Evolutionary conservation across 805 yeast genomes (phyloP).

Genomic region (Tetrapisispora taiwanensis): DNA sequence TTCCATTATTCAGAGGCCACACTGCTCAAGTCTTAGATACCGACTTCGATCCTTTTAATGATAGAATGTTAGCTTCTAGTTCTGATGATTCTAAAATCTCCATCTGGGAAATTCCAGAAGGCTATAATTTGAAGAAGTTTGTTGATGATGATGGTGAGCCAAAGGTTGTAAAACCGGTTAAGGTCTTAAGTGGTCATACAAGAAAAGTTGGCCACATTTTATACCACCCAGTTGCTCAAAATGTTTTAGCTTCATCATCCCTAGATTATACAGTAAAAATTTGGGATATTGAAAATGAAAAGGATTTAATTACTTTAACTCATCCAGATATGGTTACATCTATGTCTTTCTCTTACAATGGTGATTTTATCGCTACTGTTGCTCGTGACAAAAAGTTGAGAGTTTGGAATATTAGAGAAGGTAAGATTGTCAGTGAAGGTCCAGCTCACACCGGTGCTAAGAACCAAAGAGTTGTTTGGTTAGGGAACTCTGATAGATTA

Average conservation of each 20-base stretch:
- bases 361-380: slow-evolving; percentile 76
- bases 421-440: slow-evolving; percentile 70
- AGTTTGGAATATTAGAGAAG: slow-evolving; percentile 81
- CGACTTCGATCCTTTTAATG: slow-evolving; percentile 87
- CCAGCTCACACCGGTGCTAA: slow-evolving; percentile 91
- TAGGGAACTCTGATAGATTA: slow-evolving; percentile 75
- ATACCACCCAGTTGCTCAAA: slow-evolving; percentile 80
- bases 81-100: slow-evolving; percentile 76
- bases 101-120: slow-evolving; percentile 80
- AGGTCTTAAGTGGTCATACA: slow-evolving; percentile 71
- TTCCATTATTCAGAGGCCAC: slow-evolving; percentile 91
- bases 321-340: slow-evolving; percentile 92
- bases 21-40: slow-evolving; percentile 93
- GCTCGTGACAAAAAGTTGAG: slow-evolving; percentile 85
- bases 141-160: slow-evolving; percentile 44
- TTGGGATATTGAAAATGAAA: slow-evolving; percentile 78
- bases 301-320: slow-evolving; percentile 58
- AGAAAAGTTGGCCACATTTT: slow-evolving; percentile 88
- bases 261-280: slow-evolving; percentile 84
- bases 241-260: slow-evolving; percentile 82
- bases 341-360: slow-evolving; percentile 83
- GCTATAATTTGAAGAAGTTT: slow-evolving; percentile 60
- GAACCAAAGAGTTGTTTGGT: slow-evolving; percentile 79
- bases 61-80: slow-evolving; percentile 61
- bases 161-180: slow-evolving; percentile 61